A percentile compares a stretch with the other conserved stretches of the same genome.
phyloP scores from a whole-genome alignment of 305 asterid species.

The Ilex paraguariensis region DNA sequence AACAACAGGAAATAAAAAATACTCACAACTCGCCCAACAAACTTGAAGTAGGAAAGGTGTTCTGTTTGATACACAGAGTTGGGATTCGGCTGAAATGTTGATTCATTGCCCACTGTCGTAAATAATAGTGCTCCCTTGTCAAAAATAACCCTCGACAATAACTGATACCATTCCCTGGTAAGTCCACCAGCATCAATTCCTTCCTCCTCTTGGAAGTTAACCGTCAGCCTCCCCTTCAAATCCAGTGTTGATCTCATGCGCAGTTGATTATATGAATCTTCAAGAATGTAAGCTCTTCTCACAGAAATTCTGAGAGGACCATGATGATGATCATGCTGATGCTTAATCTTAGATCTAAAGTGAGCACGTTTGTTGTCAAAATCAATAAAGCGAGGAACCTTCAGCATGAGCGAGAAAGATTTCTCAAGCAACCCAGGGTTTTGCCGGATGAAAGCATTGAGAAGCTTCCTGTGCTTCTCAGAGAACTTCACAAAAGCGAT shows the following conservation, averaged over 20 bases:
- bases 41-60: conserved; percentile 95
- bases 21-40: conserved; percentile 97
- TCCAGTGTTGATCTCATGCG: conserved; percentile 91
- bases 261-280: conserved; percentile 91
- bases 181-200: conserved; percentile 99
- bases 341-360: conserved; percentile 92
- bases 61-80: conserved; percentile 96
- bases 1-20: conserved; percentile 13
- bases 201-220: conserved; percentile 97
- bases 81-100: conserved; percentile 98
- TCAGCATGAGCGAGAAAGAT: conserved; percentile 89
- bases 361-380: conserved; percentile 93
- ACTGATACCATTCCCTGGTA: conserved; percentile 97
- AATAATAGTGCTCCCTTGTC: conserved; percentile 89
- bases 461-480: conserved; percentile 85
- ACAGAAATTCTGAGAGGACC: conserved; percentile 90
- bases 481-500: conserved; percentile 78
- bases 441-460: conserved; percentile 87
- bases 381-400: conserved; percentile 94
- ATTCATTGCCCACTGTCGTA: conserved; percentile 92
- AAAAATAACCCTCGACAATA: conserved; percentile 92
- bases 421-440: conserved; percentile 95
- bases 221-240: conserved; percentile 90
- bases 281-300: conserved; percentile 95
- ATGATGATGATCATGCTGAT: conserved; percentile 91